Percentiles rank a stretch among this genome's conserved stretches.
These are phyloP conservation scores for Lentinus tigrinus DNA, from an alignment of 768 basidiomycete species.

Conservation along the genomic window DNA sequence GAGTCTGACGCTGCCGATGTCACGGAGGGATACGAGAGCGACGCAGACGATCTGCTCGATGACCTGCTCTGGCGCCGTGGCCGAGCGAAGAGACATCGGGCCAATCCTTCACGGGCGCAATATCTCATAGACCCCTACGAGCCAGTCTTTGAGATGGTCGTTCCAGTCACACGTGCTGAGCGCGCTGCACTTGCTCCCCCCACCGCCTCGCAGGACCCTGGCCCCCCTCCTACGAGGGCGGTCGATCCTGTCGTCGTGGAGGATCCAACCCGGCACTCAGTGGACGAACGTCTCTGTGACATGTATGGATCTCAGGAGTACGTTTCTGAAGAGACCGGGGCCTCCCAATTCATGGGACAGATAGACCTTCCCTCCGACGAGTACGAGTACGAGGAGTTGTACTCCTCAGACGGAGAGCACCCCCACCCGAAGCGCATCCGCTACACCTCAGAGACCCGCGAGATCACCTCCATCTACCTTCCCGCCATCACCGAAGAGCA, in stretches of 20 bases:
- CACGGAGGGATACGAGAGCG: constrained; percentile 4
- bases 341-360: too few species aligned
- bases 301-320: too few species aligned
- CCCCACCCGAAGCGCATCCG: neutral
- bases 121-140: neutral
- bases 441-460: neutral
- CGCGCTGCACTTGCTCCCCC: neutral
- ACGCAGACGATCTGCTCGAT: neutral
- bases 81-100: neutral
- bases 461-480: too few species aligned
- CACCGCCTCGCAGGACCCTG: neutral
- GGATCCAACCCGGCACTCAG: neutral
- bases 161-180: neutral
- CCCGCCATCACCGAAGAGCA: neutral
- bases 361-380: too few species aligned
- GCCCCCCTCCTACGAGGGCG: neutral
- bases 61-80: neutral
- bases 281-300: too few species aligned
- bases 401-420: neutral
- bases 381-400: neutral
- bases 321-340: too few species aligned
- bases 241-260: neutral
- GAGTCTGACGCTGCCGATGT: neutral
- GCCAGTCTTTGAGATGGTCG: neutral
- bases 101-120: neutral